Conservation (phyloP, 2,329 filamentous ascomycete genomes). For the Exophiala calicioides region DNA sequence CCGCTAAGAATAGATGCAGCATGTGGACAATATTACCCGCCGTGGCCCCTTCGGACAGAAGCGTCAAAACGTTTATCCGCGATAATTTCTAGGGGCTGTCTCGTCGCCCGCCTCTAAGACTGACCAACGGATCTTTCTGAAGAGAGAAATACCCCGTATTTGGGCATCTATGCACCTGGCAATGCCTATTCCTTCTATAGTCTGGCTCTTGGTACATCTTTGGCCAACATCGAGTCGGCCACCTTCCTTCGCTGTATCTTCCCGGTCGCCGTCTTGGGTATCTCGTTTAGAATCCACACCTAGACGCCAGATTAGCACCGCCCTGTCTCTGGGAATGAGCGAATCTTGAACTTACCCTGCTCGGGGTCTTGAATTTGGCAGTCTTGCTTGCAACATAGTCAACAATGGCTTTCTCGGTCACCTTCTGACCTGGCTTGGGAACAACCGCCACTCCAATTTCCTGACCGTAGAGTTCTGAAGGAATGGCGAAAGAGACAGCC, state of each 20-base stretch:
- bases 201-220: constrained; percentile 58
- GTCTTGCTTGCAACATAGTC: constrained; percentile 68
- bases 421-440: constrained; percentile 63
- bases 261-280: constrained; percentile 90
- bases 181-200: constrained; percentile 46
- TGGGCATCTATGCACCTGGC: too few species aligned
- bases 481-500: constrained; percentile 80
- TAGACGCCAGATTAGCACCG: not conserved
- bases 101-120: too few species aligned
- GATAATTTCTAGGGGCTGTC: too few species aligned
- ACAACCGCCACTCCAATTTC: constrained; percentile 78
- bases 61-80: too few species aligned
- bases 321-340: not conserved
- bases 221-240: constrained; percentile 80
- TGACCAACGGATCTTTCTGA: too few species aligned
- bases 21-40: too few species aligned
- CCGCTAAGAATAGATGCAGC: too few species aligned
- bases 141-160: too few species aligned
- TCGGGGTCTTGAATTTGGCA: constrained; percentile 83
- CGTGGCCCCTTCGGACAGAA: too few species aligned
- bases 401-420: constrained; percentile 63
- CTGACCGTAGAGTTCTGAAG: constrained; percentile 80
- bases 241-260: constrained; percentile 86
- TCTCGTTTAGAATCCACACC: constrained; percentile 76
- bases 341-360: constrained; percentile 59